Percentiles rank a stretch among this genome's conserved stretches.
Evolutionary conservation across 768 basidiomycete genomes (phyloP).

Genomic region (Calocybe indica): DNA sequence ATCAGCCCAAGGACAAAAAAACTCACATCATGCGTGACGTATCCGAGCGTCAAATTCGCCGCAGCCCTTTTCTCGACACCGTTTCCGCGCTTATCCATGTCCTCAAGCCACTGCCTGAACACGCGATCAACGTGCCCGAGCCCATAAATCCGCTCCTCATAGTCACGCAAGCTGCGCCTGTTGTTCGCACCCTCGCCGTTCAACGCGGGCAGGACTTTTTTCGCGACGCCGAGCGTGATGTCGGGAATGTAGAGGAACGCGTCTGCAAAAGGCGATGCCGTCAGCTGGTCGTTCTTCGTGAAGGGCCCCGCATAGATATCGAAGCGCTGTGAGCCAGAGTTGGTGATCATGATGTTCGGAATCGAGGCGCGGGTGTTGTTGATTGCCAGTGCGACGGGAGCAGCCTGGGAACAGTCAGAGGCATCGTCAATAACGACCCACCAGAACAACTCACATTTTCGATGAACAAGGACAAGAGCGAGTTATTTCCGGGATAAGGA

Average conservation of each 20-base stretch:
- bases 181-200: conserved; percentile 40
- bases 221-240: conserved; percentile 45
- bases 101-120: conserved; percentile 52
- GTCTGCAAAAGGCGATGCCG: conserved; percentile 65
- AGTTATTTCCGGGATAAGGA: conserved; percentile 57
- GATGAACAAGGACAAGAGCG: conserved; percentile 54
- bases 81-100: conserved; percentile 36
- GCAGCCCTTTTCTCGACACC: conserved; percentile 35
- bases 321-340: conserved; percentile 62
- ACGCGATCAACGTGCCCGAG: conserved; percentile 45
- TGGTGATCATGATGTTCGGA: conserved; percentile 59
- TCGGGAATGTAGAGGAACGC: conserved; percentile 56
- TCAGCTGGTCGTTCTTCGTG: conserved; percentile 77
- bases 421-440: conserved; percentile 7
- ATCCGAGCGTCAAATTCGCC: conserved; percentile 60
- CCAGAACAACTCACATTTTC: conserved; percentile 26
- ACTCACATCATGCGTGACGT: conserved; percentile 67
- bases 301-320: conserved; percentile 65
- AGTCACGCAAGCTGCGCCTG: conserved; percentile 22
- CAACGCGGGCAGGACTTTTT: conserved; percentile 44
- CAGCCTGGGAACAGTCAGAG: conserved; percentile 26
- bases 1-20: neutral
- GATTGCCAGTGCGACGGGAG: conserved; percentile 49
- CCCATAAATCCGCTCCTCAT: conserved; percentile 33
- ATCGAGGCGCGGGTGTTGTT: conserved; percentile 58